A percentile compares a stretch with the other conserved stretches of the same genome.
phyloP scores from a whole-genome alignment of 495 filamentous ascomycete species.

The Lichina pygmaea region DNA sequence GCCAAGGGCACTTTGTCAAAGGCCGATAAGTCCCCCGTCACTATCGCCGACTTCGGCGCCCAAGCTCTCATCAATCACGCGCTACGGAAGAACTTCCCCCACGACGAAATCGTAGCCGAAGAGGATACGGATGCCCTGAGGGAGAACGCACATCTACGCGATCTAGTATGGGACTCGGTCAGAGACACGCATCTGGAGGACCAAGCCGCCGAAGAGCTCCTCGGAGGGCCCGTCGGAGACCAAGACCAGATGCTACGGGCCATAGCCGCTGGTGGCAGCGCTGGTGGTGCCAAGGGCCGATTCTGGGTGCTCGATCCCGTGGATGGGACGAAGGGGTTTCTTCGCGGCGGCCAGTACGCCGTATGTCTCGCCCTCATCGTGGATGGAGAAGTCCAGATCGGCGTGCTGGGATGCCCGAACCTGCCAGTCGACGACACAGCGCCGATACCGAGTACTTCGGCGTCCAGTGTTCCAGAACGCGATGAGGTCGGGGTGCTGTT shows the following conservation, averaged over 20 bases:
- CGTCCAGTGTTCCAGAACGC: constrained; percentile 27
- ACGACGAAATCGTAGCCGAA: constrained; percentile 79
- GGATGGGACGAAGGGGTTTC: constrained; percentile 90
- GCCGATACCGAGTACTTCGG: constrained; percentile 22
- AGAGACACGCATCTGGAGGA: constrained; percentile 45
- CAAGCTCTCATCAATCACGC: constrained; percentile 88
- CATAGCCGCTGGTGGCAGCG: constrained; percentile 60
- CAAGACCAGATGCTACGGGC: constrained; percentile 57
- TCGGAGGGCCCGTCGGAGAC: constrained; percentile 45
- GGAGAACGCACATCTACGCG: constrained; percentile 31
- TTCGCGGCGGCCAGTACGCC: constrained; percentile 93
- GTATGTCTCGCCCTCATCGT: constrained; percentile 80
- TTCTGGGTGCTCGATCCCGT: constrained; percentile 97
- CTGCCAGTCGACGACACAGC: constrained; percentile 58
- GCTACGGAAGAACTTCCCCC: constrained; percentile 65
- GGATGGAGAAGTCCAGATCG: constrained; percentile 84
- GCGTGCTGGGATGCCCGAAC: constrained; percentile 85
- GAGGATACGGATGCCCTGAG: constrained; percentile 67
- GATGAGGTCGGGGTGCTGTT: constrained; percentile 58
- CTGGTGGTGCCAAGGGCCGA: constrained; percentile 52
- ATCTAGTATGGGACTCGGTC: constrained; percentile 64
- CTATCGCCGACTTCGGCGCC: constrained; percentile 91
- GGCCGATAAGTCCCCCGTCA: constrained; percentile 86
- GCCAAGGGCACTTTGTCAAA: constrained; percentile 86
- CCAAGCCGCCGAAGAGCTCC: constrained; percentile 26